These are phyloP conservation scores for Plasmodium fragile DNA, from an alignment of 169 alveolate species.

Conservation along the genomic window DNA sequence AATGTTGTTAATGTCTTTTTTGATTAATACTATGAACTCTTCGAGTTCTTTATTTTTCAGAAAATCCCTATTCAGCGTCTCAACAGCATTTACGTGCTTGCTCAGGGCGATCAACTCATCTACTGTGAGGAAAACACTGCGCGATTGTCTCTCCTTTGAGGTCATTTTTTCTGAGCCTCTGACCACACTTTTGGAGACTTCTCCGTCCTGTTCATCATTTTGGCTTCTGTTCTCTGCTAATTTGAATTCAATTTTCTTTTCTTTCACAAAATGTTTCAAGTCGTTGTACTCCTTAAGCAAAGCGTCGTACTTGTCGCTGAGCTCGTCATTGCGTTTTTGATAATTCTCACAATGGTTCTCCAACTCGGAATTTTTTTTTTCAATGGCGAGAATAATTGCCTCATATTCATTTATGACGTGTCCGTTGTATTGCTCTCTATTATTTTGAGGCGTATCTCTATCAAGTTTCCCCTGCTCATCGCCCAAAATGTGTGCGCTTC, in stretches of 20 bases:
- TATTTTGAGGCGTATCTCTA: background rate
- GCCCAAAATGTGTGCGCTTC: background rate
- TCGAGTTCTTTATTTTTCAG: slow-evolving; percentile 31
- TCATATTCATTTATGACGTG: slow-evolving; percentile 40
- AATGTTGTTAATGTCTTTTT: slow-evolving; percentile 8
- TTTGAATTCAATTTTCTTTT: slow-evolving; percentile 29
- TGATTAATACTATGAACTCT: slow-evolving; percentile 11
- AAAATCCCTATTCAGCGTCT: slow-evolving; percentile 27
- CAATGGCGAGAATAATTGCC: slow-evolving; percentile 35
- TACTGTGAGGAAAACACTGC: background rate
- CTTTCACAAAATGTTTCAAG: slow-evolving; percentile 23
- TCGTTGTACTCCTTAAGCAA: slow-evolving; percentile 29
- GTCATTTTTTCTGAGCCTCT: background rate
- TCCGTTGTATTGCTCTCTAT: background rate
- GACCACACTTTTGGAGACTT: background rate
- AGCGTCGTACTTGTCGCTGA: slow-evolving; percentile 28
- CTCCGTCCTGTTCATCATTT: background rate
- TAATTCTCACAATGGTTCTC: slow-evolving; percentile 51
- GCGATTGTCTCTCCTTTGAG: background rate
- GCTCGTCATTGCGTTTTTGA: slow-evolving; percentile 22
- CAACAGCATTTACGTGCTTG: slow-evolving; percentile 32
- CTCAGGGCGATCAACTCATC: slow-evolving; percentile 6
- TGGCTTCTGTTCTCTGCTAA: background rate
- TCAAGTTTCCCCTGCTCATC: background rate
- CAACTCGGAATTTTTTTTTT: slow-evolving; percentile 42